Conservation (phyloP, 2,329 filamentous ascomycete species). For the Xylariaceae sp. region DNA sequence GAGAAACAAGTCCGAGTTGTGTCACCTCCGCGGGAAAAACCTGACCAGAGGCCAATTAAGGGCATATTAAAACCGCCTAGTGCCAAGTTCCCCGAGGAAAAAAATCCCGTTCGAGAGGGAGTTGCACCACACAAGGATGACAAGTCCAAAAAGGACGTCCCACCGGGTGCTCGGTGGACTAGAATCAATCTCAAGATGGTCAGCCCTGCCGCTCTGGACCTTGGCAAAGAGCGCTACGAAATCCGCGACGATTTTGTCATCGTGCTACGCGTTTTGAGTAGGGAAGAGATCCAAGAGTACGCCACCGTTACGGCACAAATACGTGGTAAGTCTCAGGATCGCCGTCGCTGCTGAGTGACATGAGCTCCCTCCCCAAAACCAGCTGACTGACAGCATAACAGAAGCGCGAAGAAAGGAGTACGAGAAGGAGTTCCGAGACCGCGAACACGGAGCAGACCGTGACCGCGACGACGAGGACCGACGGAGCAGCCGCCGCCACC, state of each 20-base stretch:
- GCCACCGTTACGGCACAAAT: conserved; percentile 80
- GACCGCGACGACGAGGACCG: conserved; percentile 38
- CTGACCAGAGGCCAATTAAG: conserved; percentile 71
- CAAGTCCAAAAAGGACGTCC: conserved; percentile 72
- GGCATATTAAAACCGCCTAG: conserved; percentile 86
- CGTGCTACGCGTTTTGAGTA: conserved; percentile 81
- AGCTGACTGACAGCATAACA: conserved; percentile 30
- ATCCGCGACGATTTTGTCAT: conserved; percentile 93
- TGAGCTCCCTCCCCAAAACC: too few species aligned
- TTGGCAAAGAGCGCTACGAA: conserved; percentile 89
- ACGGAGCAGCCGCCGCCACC: conserved; percentile 33
- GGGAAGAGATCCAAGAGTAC: conserved; percentile 88
- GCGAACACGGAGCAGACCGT: conserved; percentile 30
- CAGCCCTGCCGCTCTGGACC: conserved; percentile 82
- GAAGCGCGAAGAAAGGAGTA: conserved; percentile 47
- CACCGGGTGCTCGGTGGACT: conserved; percentile 83
- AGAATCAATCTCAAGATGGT: conserved; percentile 88
- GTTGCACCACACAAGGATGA: conserved; percentile 93
- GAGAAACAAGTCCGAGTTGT: conserved; percentile 67
- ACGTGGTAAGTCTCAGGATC: conserved; percentile 72
- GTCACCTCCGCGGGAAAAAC: conserved; percentile 66
- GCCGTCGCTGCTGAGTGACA: too few species aligned
- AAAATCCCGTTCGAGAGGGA: conserved; percentile 80
- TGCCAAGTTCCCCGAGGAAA: conserved; percentile 82
- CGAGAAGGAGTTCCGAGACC: conserved; percentile 37